These are phyloP conservation scores for Narthecium ossifragum DNA, from an alignment of 106 monocot genomes.

Conservation along the genomic window DNA sequence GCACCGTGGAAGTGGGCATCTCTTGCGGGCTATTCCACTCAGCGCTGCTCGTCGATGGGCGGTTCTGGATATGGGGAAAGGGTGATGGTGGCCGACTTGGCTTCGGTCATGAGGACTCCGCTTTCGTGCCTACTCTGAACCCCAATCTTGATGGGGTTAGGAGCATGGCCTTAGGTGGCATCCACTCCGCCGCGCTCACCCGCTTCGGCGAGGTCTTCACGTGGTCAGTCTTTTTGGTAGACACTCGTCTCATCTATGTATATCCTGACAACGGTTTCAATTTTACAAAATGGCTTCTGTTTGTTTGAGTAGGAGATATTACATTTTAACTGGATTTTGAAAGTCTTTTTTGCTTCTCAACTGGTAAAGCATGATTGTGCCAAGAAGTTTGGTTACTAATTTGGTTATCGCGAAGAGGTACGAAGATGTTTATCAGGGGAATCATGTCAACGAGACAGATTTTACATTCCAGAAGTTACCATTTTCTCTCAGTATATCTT, in stretches of 20 bases:
- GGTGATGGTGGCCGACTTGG: conserved; percentile 93
- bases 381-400: too few species aligned
- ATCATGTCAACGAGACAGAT: too few species aligned
- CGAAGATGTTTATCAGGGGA: too few species aligned
- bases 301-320: too few species aligned
- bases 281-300: too few species aligned
- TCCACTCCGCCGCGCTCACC: conserved; percentile 72
- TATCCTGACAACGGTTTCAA: too few species aligned
- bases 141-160: conserved; percentile 43
- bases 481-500: too few species aligned
- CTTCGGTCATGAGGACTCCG: conserved; percentile 61
- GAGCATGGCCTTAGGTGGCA: conserved; percentile 65
- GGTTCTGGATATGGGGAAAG: conserved; percentile 88
- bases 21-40: conserved; percentile 93
- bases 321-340: too few species aligned
- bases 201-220: conserved; percentile 64
- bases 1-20: conserved; percentile 45
- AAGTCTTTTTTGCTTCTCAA: too few species aligned
- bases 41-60: conserved; percentile 60
- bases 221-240: conserved; percentile 43
- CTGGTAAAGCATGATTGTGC: too few species aligned
- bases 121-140: conserved; percentile 52
- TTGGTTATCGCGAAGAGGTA: too few species aligned
- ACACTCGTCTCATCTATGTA: neutral
- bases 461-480: too few species aligned